phyloP scores from a whole-genome alignment of 139 green algal species.

The Picochlorum sp. region DNA sequence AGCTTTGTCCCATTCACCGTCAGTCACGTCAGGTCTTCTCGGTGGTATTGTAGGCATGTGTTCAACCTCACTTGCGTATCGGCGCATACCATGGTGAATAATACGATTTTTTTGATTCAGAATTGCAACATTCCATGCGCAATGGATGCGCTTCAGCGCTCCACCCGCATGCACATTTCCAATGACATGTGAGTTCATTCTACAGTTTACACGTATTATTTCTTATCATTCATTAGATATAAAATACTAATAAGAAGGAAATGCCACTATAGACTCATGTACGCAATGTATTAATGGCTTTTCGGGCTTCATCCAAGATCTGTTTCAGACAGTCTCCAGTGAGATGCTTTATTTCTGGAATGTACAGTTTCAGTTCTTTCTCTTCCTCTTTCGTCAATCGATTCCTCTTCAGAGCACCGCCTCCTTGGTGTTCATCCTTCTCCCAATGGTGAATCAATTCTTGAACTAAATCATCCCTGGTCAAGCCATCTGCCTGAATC shows the following conservation, averaged over 20 bases:
- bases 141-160: too few species aligned
- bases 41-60: conserved; percentile 9
- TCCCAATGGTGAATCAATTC: conserved; percentile 28
- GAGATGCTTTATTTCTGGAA: conserved; percentile 14
- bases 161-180: too few species aligned
- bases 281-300: too few species aligned
- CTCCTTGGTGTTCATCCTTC: conserved; percentile 22
- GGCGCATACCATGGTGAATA: neutral
- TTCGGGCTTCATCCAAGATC: too few species aligned
- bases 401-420: conserved; percentile 17
- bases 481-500: conserved; percentile 32
- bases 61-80: neutral
- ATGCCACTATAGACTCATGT: too few species aligned
- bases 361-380: conserved; percentile 35
- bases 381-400: conserved; percentile 35
- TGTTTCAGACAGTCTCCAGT: neutral
- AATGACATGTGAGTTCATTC: too few species aligned
- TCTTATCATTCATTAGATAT: too few species aligned
- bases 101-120: too few species aligned
- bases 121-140: too few species aligned
- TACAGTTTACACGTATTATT: too few species aligned
- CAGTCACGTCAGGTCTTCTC: conserved; percentile 24
- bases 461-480: conserved; percentile 23
- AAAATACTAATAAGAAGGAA: too few species aligned
- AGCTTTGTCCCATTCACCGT: conserved; percentile 33